Conservation (phyloP, 768 basidiomycete genomes). For the Exidia glandulosa region DNA sequence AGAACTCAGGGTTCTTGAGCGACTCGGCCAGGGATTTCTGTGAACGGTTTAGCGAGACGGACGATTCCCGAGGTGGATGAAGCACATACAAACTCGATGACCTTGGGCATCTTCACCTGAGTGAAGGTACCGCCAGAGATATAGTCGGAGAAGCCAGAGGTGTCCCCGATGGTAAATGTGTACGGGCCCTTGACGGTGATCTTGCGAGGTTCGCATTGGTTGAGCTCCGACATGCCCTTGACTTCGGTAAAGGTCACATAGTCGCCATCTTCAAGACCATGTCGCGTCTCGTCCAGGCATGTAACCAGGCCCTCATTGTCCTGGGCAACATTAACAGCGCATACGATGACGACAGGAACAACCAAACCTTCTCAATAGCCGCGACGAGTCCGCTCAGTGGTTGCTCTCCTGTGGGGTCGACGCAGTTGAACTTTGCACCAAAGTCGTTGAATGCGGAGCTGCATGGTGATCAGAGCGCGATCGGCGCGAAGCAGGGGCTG, state of each 20-base stretch:
- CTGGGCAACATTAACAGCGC: slow-evolving; percentile 26
- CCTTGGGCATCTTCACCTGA: slow-evolving; percentile 98
- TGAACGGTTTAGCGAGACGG: slow-evolving; percentile 1
- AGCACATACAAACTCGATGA: slow-evolving; percentile 76
- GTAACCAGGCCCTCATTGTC: slow-evolving; percentile 87
- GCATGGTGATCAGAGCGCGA: slow-evolving; percentile 2
- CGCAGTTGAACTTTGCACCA: slow-evolving; percentile 85
- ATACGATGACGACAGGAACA: not conserved
- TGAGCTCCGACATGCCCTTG: slow-evolving; percentile 87
- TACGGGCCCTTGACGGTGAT: slow-evolving; percentile 93
- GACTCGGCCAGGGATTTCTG: slow-evolving; percentile 94
- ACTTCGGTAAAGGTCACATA: slow-evolving; percentile 95
- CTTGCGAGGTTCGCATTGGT: slow-evolving; percentile 85
- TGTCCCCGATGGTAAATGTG: slow-evolving; percentile 93
- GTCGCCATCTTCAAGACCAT: slow-evolving; percentile 97
- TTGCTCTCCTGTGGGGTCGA: slow-evolving; percentile 97
- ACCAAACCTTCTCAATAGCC: slow-evolving; percentile 67
- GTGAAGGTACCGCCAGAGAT: slow-evolving; percentile 87
- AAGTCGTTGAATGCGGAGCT: slow-evolving; percentile 97
- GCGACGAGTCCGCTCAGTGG: slow-evolving; percentile 93
- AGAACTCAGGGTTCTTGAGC: slow-evolving; percentile 66
- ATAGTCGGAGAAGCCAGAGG: slow-evolving; percentile 65
- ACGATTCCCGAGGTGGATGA: not conserved
- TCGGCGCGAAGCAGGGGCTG: not conserved
- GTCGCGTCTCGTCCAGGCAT: slow-evolving; percentile 91